Conservation (phyloP, 371 early-diverging fungal species). For the Saksenaea oblongispora region DNA sequence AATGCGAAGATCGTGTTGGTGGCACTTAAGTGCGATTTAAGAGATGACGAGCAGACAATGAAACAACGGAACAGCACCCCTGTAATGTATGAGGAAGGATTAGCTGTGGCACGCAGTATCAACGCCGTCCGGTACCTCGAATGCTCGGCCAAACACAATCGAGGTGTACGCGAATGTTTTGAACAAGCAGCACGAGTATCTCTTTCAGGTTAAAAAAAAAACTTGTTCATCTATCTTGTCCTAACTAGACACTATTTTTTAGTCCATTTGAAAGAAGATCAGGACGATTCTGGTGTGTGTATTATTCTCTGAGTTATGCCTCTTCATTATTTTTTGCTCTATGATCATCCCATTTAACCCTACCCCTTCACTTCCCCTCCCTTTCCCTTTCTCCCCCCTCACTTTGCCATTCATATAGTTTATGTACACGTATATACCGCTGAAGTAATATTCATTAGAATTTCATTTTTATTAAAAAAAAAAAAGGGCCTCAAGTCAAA, state of each 20-base stretch:
- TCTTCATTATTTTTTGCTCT: background rate
- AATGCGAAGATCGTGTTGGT: conserved; percentile 51
- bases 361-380: background rate
- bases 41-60: conserved; percentile 36
- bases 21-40: conserved; percentile 60
- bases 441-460: background rate
- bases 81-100: conserved; percentile 53
- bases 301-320: background rate
- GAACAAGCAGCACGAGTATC: conserved; percentile 54
- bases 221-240: background rate
- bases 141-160: conserved; percentile 57
- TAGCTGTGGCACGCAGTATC: conserved; percentile 46
- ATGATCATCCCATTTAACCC: background rate
- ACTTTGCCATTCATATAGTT: background rate
- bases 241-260: background rate
- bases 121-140: conserved; percentile 53
- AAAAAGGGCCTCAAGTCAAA: background rate
- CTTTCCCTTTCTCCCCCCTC: background rate
- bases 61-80: conserved; percentile 20
- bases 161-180: conserved; percentile 56
- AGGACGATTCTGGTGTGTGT: background rate
- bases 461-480: background rate
- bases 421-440: background rate
- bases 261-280: conserved; percentile 4
- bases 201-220: conserved; percentile 33